Percentiles rank a stretch among this genome's conserved stretches.
Evolutionary conservation across 176 grass and related monocot species (phyloP).

Genomic region (Oryza meyeriana): DNA sequence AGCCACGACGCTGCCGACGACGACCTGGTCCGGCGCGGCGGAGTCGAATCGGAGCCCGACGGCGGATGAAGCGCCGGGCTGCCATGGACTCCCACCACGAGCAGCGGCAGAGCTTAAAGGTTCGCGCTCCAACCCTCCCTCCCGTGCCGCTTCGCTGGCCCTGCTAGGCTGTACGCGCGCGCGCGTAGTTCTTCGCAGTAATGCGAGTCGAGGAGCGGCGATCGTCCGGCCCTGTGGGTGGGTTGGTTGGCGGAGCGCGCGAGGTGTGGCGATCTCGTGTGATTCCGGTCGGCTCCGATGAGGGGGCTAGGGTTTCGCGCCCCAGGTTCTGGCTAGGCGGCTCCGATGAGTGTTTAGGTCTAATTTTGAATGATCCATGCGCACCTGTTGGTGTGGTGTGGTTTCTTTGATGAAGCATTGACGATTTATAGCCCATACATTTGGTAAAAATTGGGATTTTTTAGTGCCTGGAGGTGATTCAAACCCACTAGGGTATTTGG

Average conservation of each 20-base stretch:
- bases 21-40: too few relatives aligned
- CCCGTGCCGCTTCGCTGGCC: neutral
- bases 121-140: neutral
- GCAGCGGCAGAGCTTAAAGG: slow-evolving; percentile 18
- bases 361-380: neutral
- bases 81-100: slow-evolving; percentile 16
- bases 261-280: neutral
- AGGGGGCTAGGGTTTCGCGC: neutral
- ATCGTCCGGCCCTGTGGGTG: neutral
- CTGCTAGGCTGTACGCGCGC: neutral
- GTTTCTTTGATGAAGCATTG: neutral
- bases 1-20: too few relatives aligned
- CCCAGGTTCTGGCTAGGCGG: neutral
- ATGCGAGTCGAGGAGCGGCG: neutral
- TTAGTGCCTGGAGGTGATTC: neutral
- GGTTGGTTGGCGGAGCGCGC: neutral
- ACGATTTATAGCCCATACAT: neutral
- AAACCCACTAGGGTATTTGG: neutral
- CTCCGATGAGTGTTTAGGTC: neutral
- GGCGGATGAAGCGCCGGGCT: neutral
- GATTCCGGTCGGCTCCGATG: neutral
- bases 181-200: neutral
- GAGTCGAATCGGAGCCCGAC: neutral
- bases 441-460: neutral
- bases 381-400: neutral